phyloP scores from a whole-genome alignment of 345 rosid species.

The Gossypium thurberi region DNA sequence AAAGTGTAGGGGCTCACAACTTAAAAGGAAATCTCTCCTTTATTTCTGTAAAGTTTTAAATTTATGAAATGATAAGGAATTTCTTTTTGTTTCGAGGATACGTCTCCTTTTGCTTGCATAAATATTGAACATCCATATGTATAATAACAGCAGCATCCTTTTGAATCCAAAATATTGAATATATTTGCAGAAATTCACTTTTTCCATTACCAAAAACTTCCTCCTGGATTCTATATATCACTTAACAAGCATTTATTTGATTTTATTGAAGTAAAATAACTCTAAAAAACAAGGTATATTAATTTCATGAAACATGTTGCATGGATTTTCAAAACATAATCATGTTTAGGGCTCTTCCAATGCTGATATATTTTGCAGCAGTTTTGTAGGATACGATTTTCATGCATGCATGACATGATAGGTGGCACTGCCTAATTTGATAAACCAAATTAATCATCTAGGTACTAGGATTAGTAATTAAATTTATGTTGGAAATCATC shows the following conservation, averaged over 20 bases:
- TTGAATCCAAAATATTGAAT: not conserved
- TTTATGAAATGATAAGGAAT: conserved; percentile 12
- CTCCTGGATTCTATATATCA: too few relatives aligned
- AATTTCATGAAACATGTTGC: too few relatives aligned
- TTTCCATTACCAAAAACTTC: not conserved
- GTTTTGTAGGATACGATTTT: conserved; percentile 18
- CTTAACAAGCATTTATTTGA: too few relatives aligned
- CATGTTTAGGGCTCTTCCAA: conserved; percentile 11
- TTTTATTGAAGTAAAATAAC: too few relatives aligned
- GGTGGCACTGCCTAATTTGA: conserved; percentile 8
- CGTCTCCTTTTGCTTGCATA: not conserved
- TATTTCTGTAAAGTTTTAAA: conserved; percentile 23
- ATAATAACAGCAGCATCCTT: too few relatives aligned
- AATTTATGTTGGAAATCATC: conserved; percentile 17
- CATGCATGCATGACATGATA: not conserved
- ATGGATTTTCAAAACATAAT: conserved; percentile 15
- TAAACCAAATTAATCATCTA: conserved; percentile 1
- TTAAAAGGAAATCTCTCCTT: conserved; percentile 25
- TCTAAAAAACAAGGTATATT: too few relatives aligned
- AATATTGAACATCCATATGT: too few relatives aligned
- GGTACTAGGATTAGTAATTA: conserved; percentile 9
- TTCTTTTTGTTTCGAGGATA: conserved; percentile 1
- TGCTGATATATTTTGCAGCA: conserved; percentile 26
- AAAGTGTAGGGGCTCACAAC: conserved; percentile 16
- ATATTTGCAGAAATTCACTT: not conserved